These are phyloP conservation scores for Cruciata laevipes DNA, from an alignment of 257 asterid species.

Conservation along the genomic window DNA sequence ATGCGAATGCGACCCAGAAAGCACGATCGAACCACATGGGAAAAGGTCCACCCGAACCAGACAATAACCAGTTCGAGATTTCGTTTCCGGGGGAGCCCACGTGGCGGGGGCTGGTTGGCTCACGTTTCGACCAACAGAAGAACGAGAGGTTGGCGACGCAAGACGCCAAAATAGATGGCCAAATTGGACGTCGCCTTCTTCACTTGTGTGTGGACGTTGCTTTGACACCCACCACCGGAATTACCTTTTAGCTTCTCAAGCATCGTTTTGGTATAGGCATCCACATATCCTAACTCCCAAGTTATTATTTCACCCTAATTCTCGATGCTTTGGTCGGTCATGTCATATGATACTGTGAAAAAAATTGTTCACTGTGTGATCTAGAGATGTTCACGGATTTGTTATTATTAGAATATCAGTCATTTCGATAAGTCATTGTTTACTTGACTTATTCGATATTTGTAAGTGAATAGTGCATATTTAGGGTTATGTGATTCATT, in stretches of 20 bases:
- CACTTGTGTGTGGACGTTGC: constrained; percentile 21
- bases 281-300: background rate
- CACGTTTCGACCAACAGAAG: constrained; percentile 7
- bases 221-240: constrained; percentile 15
- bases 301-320: background rate
- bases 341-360: no score
- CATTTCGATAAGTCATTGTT: no score
- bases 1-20: constrained; percentile 15
- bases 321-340: no score
- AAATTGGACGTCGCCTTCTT: constrained; percentile 12
- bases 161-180: constrained; percentile 13
- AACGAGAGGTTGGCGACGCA: constrained; percentile 16
- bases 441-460: no score
- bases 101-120: constrained; percentile 16
- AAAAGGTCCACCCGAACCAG: constrained; percentile 10
- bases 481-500: no score
- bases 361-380: no score
- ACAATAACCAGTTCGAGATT: constrained; percentile 8
- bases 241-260: background rate
- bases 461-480: no score
- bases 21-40: constrained; percentile 19
- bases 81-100: background rate
- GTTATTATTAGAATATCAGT: no score
- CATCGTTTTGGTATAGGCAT: no score
- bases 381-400: no score